Base-by-base conservation (phyloP, 1,139 yeast species). In the Yamadazyma atlantica region DNA sequence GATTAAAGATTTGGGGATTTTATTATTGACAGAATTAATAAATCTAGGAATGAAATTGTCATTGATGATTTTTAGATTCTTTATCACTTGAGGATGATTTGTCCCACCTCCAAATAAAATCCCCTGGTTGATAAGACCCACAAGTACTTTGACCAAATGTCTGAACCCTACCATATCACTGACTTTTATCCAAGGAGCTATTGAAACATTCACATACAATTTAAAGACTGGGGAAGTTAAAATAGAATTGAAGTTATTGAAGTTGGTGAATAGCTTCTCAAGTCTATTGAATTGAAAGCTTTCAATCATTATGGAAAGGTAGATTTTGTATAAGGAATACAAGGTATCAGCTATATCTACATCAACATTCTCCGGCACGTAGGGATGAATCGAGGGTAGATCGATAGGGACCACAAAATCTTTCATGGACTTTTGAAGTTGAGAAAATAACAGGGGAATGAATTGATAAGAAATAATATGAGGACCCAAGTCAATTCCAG, bases 121-220 rank as follows among this genome's bases (percentile, higher is more conserved):
- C 37, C 69, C 70, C 49, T 83, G 86, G 29, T 80, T 60, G n/a
- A 80, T 78, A 41, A 85, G 61, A 29, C 82, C 82, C n/a, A 83
- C 73, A 43, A 87, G 59, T 73, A 83, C 72, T 46, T 78, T 77
- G 14, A 82, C 69, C 69, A 85, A 66, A 7, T 75, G 64, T 42
- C 73, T 75, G 60, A 83, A 85, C 62, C 82, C 74, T 10, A 74
- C 61, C 47, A 74, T 54, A 57, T 89, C 96, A 54, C 89, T 84
- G 32, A 72, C 63, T 34, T 71, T 55, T 13, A 85, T 73, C 95
- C 95, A 86, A 13, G 72, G 73, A 6, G 68, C 54, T 7, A 82
- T 55, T 4, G 61, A 55, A n/a, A 75, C 75, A 9, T 75, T 64
- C 11, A 69, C 66, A 49, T 82, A 76, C 14, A 87, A 62, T 46